A percentile compares a stretch with the other conserved stretches of the same genome.
Conservation (phyloP, 139 green algal species). For the Pleodorina starrii region DNA sequence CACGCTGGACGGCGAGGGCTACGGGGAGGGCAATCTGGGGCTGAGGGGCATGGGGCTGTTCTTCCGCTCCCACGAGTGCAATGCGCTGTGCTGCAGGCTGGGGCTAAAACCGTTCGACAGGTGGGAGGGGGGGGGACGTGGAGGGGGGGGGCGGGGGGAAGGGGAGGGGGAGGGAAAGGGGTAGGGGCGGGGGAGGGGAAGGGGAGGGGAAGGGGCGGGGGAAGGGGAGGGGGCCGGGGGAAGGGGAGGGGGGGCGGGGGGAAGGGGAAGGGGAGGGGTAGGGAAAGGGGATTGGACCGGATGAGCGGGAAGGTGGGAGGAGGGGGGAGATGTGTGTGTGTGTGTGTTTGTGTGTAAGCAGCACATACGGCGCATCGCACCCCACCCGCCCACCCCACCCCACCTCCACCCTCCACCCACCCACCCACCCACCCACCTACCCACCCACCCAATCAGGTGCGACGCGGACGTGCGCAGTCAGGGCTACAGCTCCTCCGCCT, state of each 20-base stretch:
- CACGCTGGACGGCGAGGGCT: constrained; percentile 58
- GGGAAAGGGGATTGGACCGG: too few relatives aligned
- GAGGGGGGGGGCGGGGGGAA: too few relatives aligned
- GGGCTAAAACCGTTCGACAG: constrained; percentile 60
- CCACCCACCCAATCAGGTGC: constrained; percentile 14
- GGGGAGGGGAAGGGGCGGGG: too few relatives aligned
- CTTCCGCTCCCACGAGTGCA: constrained; percentile 72
- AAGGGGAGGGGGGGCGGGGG: too few relatives aligned
- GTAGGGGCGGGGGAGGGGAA: too few relatives aligned
- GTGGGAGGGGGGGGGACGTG: neutral
- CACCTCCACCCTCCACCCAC: neutral
- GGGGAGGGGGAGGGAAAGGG: neutral
- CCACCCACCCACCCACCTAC: neutral
- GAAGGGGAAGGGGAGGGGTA: too few relatives aligned
- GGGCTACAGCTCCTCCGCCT: constrained; percentile 31
- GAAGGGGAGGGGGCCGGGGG: too few relatives aligned
- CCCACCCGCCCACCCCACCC: neutral
- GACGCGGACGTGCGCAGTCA: constrained; percentile 49
- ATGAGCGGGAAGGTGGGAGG: too few relatives aligned
- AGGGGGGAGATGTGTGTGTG: too few relatives aligned
- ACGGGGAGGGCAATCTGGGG: constrained; percentile 59
- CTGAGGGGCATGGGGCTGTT: constrained; percentile 67
- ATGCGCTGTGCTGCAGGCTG: constrained; percentile 62
- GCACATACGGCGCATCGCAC: neutral
- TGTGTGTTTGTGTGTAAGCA: too few relatives aligned